phyloP scores from a whole-genome alignment of 768 basidiomycete species.

The Tylopilus rubrobrunneus region DNA sequence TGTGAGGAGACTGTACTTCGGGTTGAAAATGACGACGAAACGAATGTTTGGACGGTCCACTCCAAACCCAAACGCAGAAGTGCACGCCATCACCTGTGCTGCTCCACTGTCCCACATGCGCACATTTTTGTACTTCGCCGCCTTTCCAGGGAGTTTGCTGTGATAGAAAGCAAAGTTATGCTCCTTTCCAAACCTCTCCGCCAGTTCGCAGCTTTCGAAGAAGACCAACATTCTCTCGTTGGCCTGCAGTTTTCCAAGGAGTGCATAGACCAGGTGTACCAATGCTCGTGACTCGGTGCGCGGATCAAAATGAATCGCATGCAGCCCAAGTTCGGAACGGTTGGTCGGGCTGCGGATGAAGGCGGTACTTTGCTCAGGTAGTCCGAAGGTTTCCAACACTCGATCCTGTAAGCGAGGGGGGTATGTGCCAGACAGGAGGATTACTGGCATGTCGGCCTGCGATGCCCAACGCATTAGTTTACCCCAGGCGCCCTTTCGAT shows the following conservation, averaged over 20 bases:
- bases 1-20: not conserved
- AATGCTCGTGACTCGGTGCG: not conserved
- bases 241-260: not conserved
- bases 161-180: not conserved
- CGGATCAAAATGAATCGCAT: not conserved
- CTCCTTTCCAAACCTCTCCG: not conserved
- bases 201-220: not conserved
- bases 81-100: not conserved
- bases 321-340: slow-evolving; percentile 1
- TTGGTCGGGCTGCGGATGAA: not conserved
- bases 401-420: not conserved
- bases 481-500: not conserved
- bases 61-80: not conserved
- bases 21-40: not conserved
- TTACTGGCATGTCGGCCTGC: not conserved
- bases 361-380: too few relatives aligned
- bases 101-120: not conserved
- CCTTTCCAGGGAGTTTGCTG: not conserved
- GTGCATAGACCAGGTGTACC: not conserved
- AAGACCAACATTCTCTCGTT: not conserved
- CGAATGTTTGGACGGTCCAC: not conserved
- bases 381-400: not conserved
- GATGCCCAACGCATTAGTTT: not conserved
- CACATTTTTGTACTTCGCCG: not conserved
- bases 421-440: not conserved